Base-by-base conservation (phyloP, 176 grass and related monocot genomes). In the Phyllostachys edulis region DNA sequence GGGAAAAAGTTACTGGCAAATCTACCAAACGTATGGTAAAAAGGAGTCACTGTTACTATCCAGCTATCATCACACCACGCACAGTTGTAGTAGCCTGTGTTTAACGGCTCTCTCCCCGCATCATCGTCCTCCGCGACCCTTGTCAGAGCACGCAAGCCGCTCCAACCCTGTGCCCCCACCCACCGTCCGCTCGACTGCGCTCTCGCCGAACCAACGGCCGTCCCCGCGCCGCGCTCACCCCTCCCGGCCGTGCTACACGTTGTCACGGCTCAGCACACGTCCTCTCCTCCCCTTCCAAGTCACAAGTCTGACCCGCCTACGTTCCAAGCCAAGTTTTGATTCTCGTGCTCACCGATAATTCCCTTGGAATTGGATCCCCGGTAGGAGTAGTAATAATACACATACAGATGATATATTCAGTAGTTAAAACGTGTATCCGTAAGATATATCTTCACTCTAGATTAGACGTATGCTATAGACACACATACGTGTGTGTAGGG, bases 201-300 rank as follows among this genome's bases (percentile, higher is more conserved):
- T 21, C 34, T 14, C 32, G 14, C 21, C n/a, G 36, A 76, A 10
- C 62, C 72, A 74, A 67, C 71, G 57, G 44, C 32, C 75, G 7
- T 50, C 26, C 42, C 61, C 9, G 14, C 73, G 69, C n/a, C 82
- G 38, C 45, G 45, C 11, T 3, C 45, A 5, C 52, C 21, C 14
- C 11, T 56, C 47, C 47, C 4, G 11, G 52, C 34, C 77, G 47
- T 34, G 32, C 32, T 2, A 2, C 84, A 83, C 79, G 84, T 82
- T 84, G 37, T 24, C 73, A 87, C 83, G 59, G 64, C 88, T 18
- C 86, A 61, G 60, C 78, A 40, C 49, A 69, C 49, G 6, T 20
- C 51, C 47, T 50, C 51, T 7, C 4, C 15, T 51, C 14, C 12
- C 3, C 5, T 69, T 47, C 71, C 65, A 61, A 77, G 60, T 44